phyloP scores from a whole-genome alignment of 1,139 yeast genomes.

The Arxiozyma slooffiae region DNA sequence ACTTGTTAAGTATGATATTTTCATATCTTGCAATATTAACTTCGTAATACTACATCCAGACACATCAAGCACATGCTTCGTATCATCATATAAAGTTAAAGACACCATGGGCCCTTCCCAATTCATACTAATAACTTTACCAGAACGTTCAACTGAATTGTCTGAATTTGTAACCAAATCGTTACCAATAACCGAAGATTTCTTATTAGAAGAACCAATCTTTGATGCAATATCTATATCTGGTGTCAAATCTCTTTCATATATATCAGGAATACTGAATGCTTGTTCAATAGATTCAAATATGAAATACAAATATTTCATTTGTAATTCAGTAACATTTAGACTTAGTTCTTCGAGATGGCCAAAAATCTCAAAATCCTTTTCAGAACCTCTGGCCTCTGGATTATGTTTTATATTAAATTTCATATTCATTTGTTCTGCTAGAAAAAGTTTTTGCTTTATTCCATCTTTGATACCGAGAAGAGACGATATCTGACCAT shows the following conservation, averaged over 20 bases:
- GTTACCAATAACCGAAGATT: not conserved
- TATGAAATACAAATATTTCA: slow-evolving; percentile 48
- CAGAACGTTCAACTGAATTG: not conserved
- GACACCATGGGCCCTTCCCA: slow-evolving; percentile 58
- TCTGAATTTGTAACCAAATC: not conserved
- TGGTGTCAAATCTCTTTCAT: not conserved
- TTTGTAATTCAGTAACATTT: slow-evolving; percentile 69
- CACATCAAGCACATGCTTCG: slow-evolving; percentile 36
- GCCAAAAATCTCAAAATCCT: slow-evolving; percentile 50
- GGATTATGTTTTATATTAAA: slow-evolving; percentile 54
- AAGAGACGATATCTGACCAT: slow-evolving; percentile 54
- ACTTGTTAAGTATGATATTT: slow-evolving; percentile 41
- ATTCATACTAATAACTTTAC: slow-evolving; percentile 28
- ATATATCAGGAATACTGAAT: slow-evolving; percentile 34
- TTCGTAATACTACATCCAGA: slow-evolving; percentile 44
- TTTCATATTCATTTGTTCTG: slow-evolving; percentile 57
- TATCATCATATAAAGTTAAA: slow-evolving; percentile 53
- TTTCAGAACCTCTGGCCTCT: slow-evolving; percentile 33
- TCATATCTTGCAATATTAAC: slow-evolving; percentile 54
- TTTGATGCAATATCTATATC: not conserved
- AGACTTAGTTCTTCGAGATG: slow-evolving; percentile 56
- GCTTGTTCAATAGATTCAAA: slow-evolving; percentile 51
- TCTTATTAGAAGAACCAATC: not conserved
- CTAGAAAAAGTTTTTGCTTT: slow-evolving; percentile 52
- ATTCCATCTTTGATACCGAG: slow-evolving; percentile 41